Evolutionary conservation across 805 yeast species (phyloP), one percentile per base, ranked within the genome.

Genomic region (Candida broadrunensis): DNA sequence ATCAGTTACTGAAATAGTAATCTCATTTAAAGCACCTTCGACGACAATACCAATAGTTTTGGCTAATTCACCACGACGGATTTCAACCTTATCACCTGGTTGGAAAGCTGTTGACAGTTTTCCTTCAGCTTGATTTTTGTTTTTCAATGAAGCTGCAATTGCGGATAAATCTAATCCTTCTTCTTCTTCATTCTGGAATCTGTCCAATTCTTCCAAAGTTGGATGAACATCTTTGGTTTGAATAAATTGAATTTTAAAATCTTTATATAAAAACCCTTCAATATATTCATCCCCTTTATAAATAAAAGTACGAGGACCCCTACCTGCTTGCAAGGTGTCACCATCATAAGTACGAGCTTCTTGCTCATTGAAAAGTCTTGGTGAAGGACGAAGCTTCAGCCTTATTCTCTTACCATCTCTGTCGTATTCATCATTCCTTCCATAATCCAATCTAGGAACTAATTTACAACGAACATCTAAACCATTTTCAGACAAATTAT

Each of bases 371-470:
- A 93, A 93, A 35, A 91, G 73, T 51, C 95, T 77, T 38, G 93
- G 90, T 3, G 89, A 83, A 2, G 97, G 95, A 57, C 91, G 77
- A 41, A 79, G 67, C 43, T 84, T 85, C 50, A 78, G 75, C 37
- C 78, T 82, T 32, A 67, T 56, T 44, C 57, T 55, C 37, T 43
- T 56, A 18, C 81, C 83, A 16, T 67, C 67, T 27, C 54, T 51
- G 46, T 80, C 87, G 44, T 75, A 45, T 21, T 67, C 77, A 46
- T 68, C 73, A 34, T 75, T 70, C 49, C 82, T 80, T 43, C 96
- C 96, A 62, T 93, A 91, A 60, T 91, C 97, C 44, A 93, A 66
- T 55, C 99, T 80, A 27, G 99, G 99, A 25, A 93, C 95, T 48
- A 93, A 72, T 57, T 88, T 88, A 52, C 95, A 80, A 54, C 95